A percentile compares a stretch with the other conserved stretches of the same genome.
phyloP scores from a whole-genome alignment of 805 yeast genomes.

The Barnettozyma salicaria region DNA sequence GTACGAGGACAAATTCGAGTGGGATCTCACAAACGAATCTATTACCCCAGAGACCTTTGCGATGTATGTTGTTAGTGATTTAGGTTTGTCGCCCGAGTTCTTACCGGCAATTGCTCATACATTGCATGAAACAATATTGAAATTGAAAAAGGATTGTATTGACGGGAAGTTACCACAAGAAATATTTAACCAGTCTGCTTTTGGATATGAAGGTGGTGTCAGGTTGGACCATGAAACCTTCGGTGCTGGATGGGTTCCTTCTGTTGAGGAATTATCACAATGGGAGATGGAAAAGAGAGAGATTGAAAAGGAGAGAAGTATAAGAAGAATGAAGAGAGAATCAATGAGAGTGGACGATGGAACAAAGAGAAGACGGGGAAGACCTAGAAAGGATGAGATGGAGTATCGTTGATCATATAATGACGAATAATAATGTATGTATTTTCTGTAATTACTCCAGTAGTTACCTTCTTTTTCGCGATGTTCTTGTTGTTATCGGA shows the following conservation, averaged over 20 bases:
- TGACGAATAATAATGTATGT: too few species aligned
- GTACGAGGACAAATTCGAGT: slow-evolving; percentile 89
- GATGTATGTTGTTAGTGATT: slow-evolving; percentile 68
- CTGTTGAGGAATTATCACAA: slow-evolving; percentile 76
- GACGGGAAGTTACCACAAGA: slow-evolving; percentile 57
- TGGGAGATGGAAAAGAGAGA: slow-evolving; percentile 95
- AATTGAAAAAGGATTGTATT: slow-evolving; percentile 73
- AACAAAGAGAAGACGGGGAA: slow-evolving; percentile 31
- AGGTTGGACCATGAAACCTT: slow-evolving; percentile 70
- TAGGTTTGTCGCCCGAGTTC: slow-evolving; percentile 82
- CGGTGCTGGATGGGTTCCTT: slow-evolving; percentile 83
- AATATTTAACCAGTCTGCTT: slow-evolving; percentile 52
- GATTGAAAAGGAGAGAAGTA: slow-evolving; percentile 87
- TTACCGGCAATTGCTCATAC: slow-evolving; percentile 85
- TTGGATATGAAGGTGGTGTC: slow-evolving; percentile 57
- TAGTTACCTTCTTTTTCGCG: too few species aligned
- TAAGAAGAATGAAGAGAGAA: slow-evolving; percentile 90
- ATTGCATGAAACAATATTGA: slow-evolving; percentile 69
- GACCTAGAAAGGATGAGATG: slow-evolving; percentile 31
- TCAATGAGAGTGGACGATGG: slow-evolving; percentile 66
- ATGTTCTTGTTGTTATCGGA: too few species aligned
- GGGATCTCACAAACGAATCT: slow-evolving; percentile 61
- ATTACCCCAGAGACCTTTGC: slow-evolving; percentile 77
- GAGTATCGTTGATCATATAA: neutral
- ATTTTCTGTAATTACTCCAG: too few species aligned